Evolutionary conservation across 371 early-diverging fungal species (phyloP), one percentile per base, ranked within the genome.

Genomic region (Rhizomucor miehei): DNA sequence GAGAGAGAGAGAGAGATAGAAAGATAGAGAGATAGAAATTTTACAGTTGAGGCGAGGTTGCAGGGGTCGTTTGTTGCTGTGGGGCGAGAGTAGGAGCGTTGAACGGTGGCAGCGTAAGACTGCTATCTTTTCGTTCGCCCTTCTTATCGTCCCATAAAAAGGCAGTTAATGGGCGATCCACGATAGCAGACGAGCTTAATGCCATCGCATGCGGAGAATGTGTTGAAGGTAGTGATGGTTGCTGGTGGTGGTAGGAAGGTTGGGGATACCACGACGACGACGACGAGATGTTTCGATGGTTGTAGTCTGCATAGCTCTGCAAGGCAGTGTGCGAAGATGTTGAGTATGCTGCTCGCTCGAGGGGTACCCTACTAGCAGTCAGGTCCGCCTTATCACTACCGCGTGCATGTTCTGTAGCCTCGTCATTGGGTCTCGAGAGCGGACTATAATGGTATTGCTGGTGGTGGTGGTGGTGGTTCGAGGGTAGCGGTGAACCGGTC

Each of bases 141-240:
- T 19, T 40, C 24, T n/a, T 39, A 21, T 65, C 65, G 20, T 69
- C 55, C 69, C 73, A 69, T 21, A 73, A 46, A 23, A 69, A 73
- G 3, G 73, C 73, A 19, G 73, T 73, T 25, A 73, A 45, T 13
- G 73, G 73, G 2, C 69, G 65, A 46, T 66, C 60, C 1, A 69
- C 38, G 24, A 68, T 68, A 12, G 65, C 56, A 12, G 45, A 51
- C 12, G 47, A 29, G 17, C 37, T 29, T 37, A 52, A 16, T 13
- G 20, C 52, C 44, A 36, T 52, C 37, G 48, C 48, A 56, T 45
- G 47, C 10, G 46, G 38, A 2, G 52, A 37, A 49, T 59, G 43
- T 13, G 45, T 49, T 23, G 49, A 40, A 23, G 57, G 51, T 9
- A 51, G 55, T 1, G 54, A 16, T 39, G 51, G 46, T 17, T 34